A percentile compares a stretch with the other conserved stretches of the same genome.
These are phyloP conservation scores for Penicillium bovifimosum DNA, from an alignment of 495 filamentous ascomycete species.

Conservation along the genomic window DNA sequence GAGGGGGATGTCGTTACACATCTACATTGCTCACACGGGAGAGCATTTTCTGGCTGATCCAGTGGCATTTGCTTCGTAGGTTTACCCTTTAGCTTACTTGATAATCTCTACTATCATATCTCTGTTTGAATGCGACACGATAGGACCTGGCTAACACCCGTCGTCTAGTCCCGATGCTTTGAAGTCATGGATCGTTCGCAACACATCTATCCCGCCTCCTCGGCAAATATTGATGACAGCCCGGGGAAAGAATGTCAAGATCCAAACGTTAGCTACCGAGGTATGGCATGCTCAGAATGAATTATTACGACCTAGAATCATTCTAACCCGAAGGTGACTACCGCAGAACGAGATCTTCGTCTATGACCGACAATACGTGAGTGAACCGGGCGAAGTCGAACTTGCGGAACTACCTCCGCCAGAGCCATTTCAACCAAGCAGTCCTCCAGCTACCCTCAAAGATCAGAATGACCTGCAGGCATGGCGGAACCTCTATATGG, in stretches of 20 bases:
- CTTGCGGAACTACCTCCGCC: conserved; percentile 53
- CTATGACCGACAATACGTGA: conserved; percentile 67
- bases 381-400: conserved; percentile 40
- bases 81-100: conserved; percentile 7
- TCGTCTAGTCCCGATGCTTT: conserved; percentile 60
- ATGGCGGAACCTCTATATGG: conserved; percentile 77
- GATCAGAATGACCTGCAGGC: conserved; percentile 67
- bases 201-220: conserved; percentile 59
- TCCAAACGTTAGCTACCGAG: conserved; percentile 69
- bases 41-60: conserved; percentile 71
- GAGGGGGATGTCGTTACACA: conserved; percentile 65
- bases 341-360: conserved; percentile 77
- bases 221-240: conserved; percentile 78
- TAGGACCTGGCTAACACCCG: conserved; percentile 16
- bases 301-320: background rate
- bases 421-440: conserved; percentile 50
- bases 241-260: conserved; percentile 73
- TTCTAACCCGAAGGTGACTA: conserved; percentile 6
- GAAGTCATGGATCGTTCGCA: conserved; percentile 60
- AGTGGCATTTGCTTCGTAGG: conserved; percentile 63
- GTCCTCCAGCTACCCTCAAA: conserved; percentile 66
- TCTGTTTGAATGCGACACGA: background rate
- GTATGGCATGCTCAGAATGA: conserved; percentile 38
- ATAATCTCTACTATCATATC: background rate
- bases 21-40: conserved; percentile 86